Base-by-base conservation (phyloP, 768 basidiomycete genomes). In the Wakefieldia striispora region DNA sequence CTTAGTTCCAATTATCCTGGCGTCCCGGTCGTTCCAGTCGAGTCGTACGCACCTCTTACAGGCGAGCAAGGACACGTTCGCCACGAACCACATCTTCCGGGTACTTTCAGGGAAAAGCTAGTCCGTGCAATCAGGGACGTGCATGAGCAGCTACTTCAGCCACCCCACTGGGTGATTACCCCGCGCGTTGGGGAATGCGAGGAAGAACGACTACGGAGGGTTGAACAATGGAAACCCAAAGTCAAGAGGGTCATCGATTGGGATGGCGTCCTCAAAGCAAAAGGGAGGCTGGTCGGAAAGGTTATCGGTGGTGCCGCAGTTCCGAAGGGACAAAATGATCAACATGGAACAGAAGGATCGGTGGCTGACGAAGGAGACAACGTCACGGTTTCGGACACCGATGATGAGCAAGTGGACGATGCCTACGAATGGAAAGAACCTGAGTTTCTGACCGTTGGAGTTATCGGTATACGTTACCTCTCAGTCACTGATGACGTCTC, bases 161-260 rank as follows among this genome's bases (percentile, higher is more conserved):
- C 90, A 3, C 90, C 92, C 0, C 75, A 76, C 19, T 70, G 75
- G 55, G 72, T 90, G 14, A 55, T 65, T 35, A 50, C 81, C 69
- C 38, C 43, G 26, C 61, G 55, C 5, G 17, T 47, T 0, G 52
- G 49, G 11, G 76, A 78, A 27, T 75, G 71, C 69, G 46, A 72
- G 68, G 53, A 75, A 75, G 23, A 72, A 27, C 71, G 70, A 49
- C 74, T 77, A 10, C 75, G 73, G 20, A 73, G 77, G 56, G 55
- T 86, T 13, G 71, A 72, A 26, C 69, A 67, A 1, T 95, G 92
- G 94, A 72, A 69, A 50, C 82, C 87, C 14, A 66, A 72, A 2
- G 83, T 93, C 1, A 83, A 82, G 58, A 64, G 61, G 36, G 71
- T 77, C 3, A 75, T 97, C 24, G 79, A 95, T 61, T 97, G 94